Conservation (phyloP, 345 rosid genomes). For the Eucalyptus rudis region DNA sequence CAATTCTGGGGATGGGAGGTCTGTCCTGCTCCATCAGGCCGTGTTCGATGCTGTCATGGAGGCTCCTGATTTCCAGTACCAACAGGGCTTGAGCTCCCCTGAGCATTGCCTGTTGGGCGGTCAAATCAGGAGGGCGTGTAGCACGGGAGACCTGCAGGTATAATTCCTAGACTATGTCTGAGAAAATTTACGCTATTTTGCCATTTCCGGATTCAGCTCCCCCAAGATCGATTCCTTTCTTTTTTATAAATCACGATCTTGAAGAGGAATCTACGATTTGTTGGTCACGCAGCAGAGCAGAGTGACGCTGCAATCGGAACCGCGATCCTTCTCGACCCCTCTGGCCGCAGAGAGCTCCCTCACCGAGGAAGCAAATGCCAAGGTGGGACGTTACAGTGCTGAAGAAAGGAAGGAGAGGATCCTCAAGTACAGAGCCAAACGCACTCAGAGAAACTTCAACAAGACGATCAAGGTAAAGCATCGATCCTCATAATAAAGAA, state of each 20-base stretch:
- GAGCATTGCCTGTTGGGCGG: slow-evolving; percentile 36
- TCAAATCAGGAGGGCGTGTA: slow-evolving; percentile 66
- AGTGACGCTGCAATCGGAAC: not conserved
- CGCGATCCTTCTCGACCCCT: not conserved
- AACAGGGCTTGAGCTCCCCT: slow-evolving; percentile 26
- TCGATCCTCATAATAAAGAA: not conserved
- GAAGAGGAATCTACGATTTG: not conserved
- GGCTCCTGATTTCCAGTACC: not conserved
- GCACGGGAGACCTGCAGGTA: slow-evolving; percentile 81
- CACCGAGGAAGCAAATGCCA: slow-evolving; percentile 40
- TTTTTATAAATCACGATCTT: not conserved
- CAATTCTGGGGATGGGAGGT: slow-evolving; percentile 36
- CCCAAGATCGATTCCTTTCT: not conserved
- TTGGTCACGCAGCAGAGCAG: not conserved
- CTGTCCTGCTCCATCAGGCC: slow-evolving; percentile 4
- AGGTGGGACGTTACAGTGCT: slow-evolving; percentile 71
- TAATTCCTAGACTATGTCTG: not conserved
- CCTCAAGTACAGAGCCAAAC: slow-evolving; percentile 85
- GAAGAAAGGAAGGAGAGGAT: slow-evolving; percentile 87
- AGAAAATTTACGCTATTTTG: not conserved
- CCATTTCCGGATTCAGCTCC: not conserved
- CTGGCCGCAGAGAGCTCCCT: slow-evolving; percentile 15
- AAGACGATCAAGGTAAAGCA: slow-evolving; percentile 79
- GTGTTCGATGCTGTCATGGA: slow-evolving; percentile 15
- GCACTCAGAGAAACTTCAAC: slow-evolving; percentile 78